Percentiles rank a stretch among this genome's conserved stretches.
Evolutionary conservation across 2,329 filamentous ascomycete species (phyloP).

Genomic region (Trichoderma breve): DNA sequence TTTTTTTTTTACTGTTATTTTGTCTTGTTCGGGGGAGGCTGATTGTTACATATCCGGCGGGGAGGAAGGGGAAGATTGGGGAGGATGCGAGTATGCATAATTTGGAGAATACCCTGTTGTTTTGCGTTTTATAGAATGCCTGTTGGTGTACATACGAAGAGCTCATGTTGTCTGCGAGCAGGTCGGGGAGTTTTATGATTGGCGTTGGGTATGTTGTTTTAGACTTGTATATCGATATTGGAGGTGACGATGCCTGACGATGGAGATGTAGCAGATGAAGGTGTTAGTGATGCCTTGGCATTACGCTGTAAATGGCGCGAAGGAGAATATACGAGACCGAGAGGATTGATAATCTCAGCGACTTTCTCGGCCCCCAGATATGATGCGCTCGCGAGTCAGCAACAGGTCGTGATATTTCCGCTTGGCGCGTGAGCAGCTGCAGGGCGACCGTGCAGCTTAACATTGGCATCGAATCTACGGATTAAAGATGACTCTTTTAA

Average conservation of each 20-base stretch:
- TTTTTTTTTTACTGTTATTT: neutral
- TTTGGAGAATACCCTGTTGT: slow-evolving; percentile 6
- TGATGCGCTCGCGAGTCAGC: neutral
- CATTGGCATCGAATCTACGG: neutral
- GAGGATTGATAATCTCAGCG: neutral
- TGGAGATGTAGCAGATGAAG: neutral
- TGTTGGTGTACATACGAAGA: neutral
- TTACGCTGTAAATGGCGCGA: neutral
- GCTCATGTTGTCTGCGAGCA: neutral
- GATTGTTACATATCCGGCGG: neutral
- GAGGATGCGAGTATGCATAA: neutral
- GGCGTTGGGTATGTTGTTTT: neutral
- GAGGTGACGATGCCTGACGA: neutral
- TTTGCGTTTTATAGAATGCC: slow-evolving; percentile 9
- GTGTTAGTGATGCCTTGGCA: no score
- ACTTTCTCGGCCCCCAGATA: neutral
- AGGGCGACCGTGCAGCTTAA: neutral
- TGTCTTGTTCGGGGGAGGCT: neutral
- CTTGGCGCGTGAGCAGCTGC: neutral
- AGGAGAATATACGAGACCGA: neutral
- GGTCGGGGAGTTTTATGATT: neutral
- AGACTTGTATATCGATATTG: neutral
- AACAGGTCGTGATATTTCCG: neutral
- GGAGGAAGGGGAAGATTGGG: no score
- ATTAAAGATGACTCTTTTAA: neutral